Percentiles rank a stretch among this genome's conserved stretches.
phyloP scores from a whole-genome alignment of 2,329 filamentous ascomycete species.

The Hymenoscyphus repandus region DNA sequence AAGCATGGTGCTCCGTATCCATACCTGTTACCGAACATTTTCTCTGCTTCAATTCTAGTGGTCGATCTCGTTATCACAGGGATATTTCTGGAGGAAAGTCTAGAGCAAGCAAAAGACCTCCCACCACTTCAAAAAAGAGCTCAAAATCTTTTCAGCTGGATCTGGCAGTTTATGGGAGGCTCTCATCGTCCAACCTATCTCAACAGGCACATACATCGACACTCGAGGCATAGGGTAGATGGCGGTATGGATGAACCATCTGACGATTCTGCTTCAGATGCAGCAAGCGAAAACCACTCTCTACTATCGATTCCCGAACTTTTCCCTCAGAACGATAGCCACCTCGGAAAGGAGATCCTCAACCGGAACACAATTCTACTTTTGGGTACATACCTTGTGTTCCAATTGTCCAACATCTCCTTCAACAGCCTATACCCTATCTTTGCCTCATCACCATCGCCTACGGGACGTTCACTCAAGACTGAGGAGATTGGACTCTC shows the following conservation, averaged over 20 bases:
- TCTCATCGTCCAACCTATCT: constrained; percentile 55
- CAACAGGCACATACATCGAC: constrained; percentile 32
- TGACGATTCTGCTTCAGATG: constrained; percentile 31
- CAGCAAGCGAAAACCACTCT: constrained; percentile 25
- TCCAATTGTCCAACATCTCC: constrained; percentile 88
- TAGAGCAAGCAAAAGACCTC: constrained; percentile 60
- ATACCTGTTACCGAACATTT: constrained; percentile 78
- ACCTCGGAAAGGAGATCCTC: constrained; percentile 56
- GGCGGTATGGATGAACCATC: constrained; percentile 39
- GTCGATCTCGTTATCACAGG: constrained; percentile 68
- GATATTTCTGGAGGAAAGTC: constrained; percentile 83
- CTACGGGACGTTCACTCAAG: constrained; percentile 69
- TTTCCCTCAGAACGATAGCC: constrained; percentile 39
- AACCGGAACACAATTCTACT: constrained; percentile 79
- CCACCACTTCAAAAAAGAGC: constrained; percentile 55
- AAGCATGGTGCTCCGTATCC: constrained; percentile 61
- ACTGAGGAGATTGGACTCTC: constrained; percentile 81
- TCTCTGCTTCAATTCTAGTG: constrained; percentile 67
- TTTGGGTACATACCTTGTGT: constrained; percentile 81
- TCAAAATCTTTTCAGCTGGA: constrained; percentile 56
- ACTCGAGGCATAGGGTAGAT: constrained; percentile 24
- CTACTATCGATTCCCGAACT: constrained; percentile 31
- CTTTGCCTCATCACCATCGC: constrained; percentile 71
- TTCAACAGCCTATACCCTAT: constrained; percentile 96
- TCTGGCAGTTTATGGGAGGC: constrained; percentile 62